These are phyloP conservation scores for Annulohypoxylon stygium DNA, from an alignment of 495 filamentous ascomycete species.

Conservation along the genomic window DNA sequence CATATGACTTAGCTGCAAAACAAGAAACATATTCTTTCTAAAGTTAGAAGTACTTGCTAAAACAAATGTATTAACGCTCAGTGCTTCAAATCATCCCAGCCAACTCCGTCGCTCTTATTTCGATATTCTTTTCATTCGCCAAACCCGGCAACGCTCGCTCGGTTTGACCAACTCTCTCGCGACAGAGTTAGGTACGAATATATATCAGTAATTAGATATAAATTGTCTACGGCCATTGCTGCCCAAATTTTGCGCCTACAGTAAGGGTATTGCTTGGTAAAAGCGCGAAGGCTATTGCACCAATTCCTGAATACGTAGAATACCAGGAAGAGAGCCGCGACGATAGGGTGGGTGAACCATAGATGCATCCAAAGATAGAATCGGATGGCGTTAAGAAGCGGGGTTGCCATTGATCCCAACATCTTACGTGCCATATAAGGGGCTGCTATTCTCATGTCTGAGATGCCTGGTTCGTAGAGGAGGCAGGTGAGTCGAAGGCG, in stretches of 20 bases:
- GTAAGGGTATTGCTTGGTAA: slow-evolving; percentile 28
- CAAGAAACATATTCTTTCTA: slow-evolving; percentile 1
- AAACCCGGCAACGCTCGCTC: slow-evolving; percentile 19
- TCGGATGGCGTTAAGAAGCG: slow-evolving; percentile 19
- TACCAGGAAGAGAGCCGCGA: slow-evolving; percentile 36
- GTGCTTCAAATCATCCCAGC: not conserved
- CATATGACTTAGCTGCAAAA: not conserved
- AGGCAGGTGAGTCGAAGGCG: slow-evolving; percentile 40
- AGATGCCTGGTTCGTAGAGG: slow-evolving; percentile 35
- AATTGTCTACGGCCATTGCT: slow-evolving; percentile 33
- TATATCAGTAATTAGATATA: slow-evolving; percentile 34
- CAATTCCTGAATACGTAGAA: slow-evolving; percentile 34
- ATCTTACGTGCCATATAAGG: slow-evolving; percentile 46
- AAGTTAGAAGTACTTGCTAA: not conserved
- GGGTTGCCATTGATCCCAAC: slow-evolving; percentile 31
- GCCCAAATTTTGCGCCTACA: slow-evolving; percentile 34
- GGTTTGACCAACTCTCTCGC: slow-evolving; percentile 27
- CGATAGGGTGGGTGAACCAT: slow-evolving; percentile 24
- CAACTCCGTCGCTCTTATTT: not conserved
- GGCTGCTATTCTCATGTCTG: slow-evolving; percentile 1
- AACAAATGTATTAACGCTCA: not conserved
- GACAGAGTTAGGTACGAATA: slow-evolving; percentile 30
- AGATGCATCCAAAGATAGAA: slow-evolving; percentile 33
- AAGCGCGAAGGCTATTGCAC: slow-evolving; percentile 14
- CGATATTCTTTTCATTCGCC: not conserved